These are phyloP conservation scores for Litchi chinensis DNA, from an alignment of 345 rosid genomes.

Conservation along the genomic window DNA sequence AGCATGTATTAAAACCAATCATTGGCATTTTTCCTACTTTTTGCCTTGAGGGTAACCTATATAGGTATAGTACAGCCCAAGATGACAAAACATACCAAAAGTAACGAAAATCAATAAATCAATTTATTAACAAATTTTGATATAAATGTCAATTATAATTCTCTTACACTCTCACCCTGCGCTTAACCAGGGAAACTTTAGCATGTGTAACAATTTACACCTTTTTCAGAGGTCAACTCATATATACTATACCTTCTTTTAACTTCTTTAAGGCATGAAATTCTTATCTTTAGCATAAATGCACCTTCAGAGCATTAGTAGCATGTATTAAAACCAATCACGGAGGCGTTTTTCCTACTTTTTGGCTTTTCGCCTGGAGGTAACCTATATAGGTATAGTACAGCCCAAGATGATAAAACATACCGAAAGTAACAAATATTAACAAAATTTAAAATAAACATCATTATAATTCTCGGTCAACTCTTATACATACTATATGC, in stretches of 20 bases:
- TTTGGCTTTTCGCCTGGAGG: neutral
- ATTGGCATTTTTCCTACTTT: slow-evolving; percentile 8
- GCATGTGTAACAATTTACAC: no score
- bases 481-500: neutral
- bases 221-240: neutral
- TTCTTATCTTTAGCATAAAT: slow-evolving; percentile 16
- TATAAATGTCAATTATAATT: slow-evolving; percentile 17
- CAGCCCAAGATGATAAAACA: slow-evolving; percentile 15
- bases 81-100: slow-evolving; percentile 7
- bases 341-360: slow-evolving; percentile 10
- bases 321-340: neutral
- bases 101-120: slow-evolving; percentile 1
- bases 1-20: neutral
- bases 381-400: slow-evolving; percentile 12
- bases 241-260: neutral
- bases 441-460: slow-evolving; percentile 9
- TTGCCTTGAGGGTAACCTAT: neutral
- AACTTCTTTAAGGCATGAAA: slow-evolving; percentile 5
- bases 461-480: slow-evolving; percentile 14
- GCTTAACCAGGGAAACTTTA: no score
- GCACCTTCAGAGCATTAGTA: neutral
- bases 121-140: slow-evolving; percentile 16
- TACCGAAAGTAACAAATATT: neutral
- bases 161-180: neutral
- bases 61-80: slow-evolving; percentile 15